Conservation (phyloP, 768 basidiomycete species). For the Paxillus rubicundulus region DNA sequence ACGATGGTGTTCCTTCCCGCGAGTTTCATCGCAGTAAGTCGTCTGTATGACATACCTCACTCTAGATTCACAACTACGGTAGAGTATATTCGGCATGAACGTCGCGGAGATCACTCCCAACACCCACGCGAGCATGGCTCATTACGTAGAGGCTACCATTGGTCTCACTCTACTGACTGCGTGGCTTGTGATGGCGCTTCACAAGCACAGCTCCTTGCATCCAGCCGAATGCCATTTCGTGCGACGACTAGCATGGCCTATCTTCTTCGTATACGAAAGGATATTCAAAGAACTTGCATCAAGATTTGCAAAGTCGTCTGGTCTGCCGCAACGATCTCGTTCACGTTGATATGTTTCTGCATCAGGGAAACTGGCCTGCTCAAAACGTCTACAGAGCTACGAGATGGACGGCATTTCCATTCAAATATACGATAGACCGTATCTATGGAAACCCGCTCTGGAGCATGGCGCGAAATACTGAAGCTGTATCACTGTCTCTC, state of each 20-base stretch:
- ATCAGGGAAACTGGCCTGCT: too few relatives aligned
- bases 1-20: slow-evolving; percentile 64
- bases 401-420: too few relatives aligned
- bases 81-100: slow-evolving; percentile 33
- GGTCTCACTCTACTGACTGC: slow-evolving; percentile 50
- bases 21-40: slow-evolving; percentile 38
- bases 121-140: slow-evolving; percentile 31
- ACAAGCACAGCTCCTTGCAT: slow-evolving; percentile 30
- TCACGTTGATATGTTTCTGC: too few relatives aligned
- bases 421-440: too few relatives aligned
- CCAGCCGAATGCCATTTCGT: neutral
- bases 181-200: slow-evolving; percentile 58
- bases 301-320: too few relatives aligned
- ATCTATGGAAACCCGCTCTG: too few relatives aligned
- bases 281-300: too few relatives aligned
- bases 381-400: too few relatives aligned
- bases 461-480: too few relatives aligned
- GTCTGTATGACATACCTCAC: too few relatives aligned
- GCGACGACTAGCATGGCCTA: slow-evolving; percentile 22
- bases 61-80: slow-evolving; percentile 10
- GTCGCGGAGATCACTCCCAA: slow-evolving; percentile 29
- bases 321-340: too few relatives aligned
- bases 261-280: neutral
- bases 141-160: slow-evolving; percentile 44
- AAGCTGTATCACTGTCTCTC: too few relatives aligned